phyloP scores from a whole-genome alignment of 352 stramenopile species.

The Globisporangium mamillatum region DNA sequence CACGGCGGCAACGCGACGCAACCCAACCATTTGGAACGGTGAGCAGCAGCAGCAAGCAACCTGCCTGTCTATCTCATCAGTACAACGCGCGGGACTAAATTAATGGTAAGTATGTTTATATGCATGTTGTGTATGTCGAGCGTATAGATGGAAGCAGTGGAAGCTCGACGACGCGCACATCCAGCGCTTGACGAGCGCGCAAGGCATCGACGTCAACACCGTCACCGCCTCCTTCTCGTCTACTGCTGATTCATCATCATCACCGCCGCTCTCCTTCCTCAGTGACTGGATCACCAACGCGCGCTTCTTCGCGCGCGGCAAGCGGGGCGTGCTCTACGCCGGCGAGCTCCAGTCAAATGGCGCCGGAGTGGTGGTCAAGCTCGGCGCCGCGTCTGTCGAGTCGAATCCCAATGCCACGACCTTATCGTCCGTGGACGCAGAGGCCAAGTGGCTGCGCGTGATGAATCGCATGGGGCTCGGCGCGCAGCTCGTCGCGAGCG shows the following conservation, averaged over 20 bases:
- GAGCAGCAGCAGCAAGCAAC: slow-evolving; percentile 1
- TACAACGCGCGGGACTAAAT: neutral
- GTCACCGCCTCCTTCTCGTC: neutral
- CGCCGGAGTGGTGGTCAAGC: slow-evolving; percentile 48
- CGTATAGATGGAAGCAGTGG: slow-evolving; percentile 56
- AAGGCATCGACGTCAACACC: slow-evolving; percentile 3
- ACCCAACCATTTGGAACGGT: slow-evolving; percentile 49
- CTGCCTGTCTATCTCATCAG: neutral
- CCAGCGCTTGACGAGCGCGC: slow-evolving; percentile 40
- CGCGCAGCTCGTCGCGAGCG: slow-evolving; percentile 36
- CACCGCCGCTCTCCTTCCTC: slow-evolving; percentile 19
- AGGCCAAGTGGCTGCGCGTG: slow-evolving; percentile 54
- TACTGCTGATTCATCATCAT: slow-evolving; percentile 2
- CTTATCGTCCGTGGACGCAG: slow-evolving; percentile 36
- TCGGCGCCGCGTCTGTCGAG: slow-evolving; percentile 19
- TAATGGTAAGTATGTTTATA: neutral
- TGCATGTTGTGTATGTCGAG: slow-evolving; percentile 1
- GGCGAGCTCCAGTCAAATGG: slow-evolving; percentile 24
- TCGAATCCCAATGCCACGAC: slow-evolving; percentile 22
- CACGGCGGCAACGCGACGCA: neutral
- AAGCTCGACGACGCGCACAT: slow-evolving; percentile 58
- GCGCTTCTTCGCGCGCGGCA: slow-evolving; percentile 65
- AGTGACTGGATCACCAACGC: slow-evolving; percentile 27
- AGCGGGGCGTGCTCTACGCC: slow-evolving; percentile 58
- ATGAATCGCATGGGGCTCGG: slow-evolving; percentile 67